Evolutionary conservation across 805 yeast genomes (phyloP), one percentile per base, ranked within the genome.

Genomic region (Pichia scutulata): DNA sequence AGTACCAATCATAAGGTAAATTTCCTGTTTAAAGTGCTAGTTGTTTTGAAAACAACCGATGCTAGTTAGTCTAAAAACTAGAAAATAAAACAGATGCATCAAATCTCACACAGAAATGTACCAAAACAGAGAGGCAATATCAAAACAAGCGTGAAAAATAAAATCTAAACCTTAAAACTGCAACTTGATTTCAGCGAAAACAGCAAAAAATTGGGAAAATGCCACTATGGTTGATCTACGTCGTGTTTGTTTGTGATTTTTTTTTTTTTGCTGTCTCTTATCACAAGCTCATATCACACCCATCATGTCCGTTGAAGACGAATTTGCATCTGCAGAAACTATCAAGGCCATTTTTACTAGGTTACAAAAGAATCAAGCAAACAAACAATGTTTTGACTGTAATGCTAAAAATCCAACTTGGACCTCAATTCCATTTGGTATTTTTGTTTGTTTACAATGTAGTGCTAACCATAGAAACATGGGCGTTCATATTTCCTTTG

Each of bases 361-460:
- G 64, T 71, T 87, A 58, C 77, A 79, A 59, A 71, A 83, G 67
- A 73, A 77, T 55, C 81, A 81, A 24, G 86, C 89, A 44, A 90
- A 90, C 73, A 84, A 84, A 61, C 67, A 67, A 48, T 93, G 99
- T 70, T 92, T 93, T 70, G 99, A 93, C 66, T 93, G 99, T 69
- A 78, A 85, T 48, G 86, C 90, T 60, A 89, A 86, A 64, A 90
- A 90, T 66, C 98, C 99, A 37, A 89, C 98, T 0, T 93, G 99
- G 99, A 88, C 99, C 4, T 92, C 98, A 14, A 89, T 92, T 49
- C 96, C 98, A 14, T 92, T 88, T 68, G 99, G 97, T 50, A 86
- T 90, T 47, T 78, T 90, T 65, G 71, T 93, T 52, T 93, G 99
- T 72, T 76, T 90, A 53, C 96, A 93, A 67, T 93, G 99, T 68